Evolutionary conservation across 495 filamentous ascomycete genomes (phyloP), one percentile per base, ranked within the genome.

Genomic region (Talaromyces thailandensis): DNA sequence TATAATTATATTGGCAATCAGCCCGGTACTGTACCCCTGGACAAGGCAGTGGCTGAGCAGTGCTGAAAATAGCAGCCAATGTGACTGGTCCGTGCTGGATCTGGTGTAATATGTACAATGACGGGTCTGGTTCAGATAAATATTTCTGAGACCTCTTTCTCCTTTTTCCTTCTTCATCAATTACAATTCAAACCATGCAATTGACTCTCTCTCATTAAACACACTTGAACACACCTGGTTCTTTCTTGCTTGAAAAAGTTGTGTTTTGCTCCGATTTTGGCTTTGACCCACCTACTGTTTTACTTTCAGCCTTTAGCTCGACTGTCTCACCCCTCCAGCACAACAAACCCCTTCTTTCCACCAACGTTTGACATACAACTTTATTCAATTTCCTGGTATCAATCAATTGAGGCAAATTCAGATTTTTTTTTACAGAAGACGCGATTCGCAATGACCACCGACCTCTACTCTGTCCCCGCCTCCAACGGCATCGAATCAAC

Each of bases 401-500:
- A 5, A 16, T 55, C 51, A 55, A 55, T 55, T 55, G 23, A 52
- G 28, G 14, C 25, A 16, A 45, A 8, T 7, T 23, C n/a, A 40
- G n/a, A 2, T n/a, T 21, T 25, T 3, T 37, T 40, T 14, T 31
- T n/a, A n/a, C n/a, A 29, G 7, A 56, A 26, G 7, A 28, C n/a
- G n/a, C 6, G 8, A 28, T 6, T n/a, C 57, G n/a, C 21, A 12
- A 59, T 59, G 57, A 59, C 57, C 7, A 59, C 57, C 57, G 57
- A 59, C 37, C 57, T 59, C 31, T 59, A 59, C 57, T 59, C 57
- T 40, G 25, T 59, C 21, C 57, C 57, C 32, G 57, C 57, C 32
- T 25, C 57, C 57, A 40, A 59, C 37, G 57, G 32, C 57, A 32
- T 40, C 29, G 37, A 59, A 45, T 40, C 57, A 60, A 58, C 58